Percentiles rank a stretch among this genome's conserved stretches.
These are phyloP conservation scores for Kodamaea jinghongensis DNA, from an alignment of 805 yeast genomes.

Conservation along the genomic window DNA sequence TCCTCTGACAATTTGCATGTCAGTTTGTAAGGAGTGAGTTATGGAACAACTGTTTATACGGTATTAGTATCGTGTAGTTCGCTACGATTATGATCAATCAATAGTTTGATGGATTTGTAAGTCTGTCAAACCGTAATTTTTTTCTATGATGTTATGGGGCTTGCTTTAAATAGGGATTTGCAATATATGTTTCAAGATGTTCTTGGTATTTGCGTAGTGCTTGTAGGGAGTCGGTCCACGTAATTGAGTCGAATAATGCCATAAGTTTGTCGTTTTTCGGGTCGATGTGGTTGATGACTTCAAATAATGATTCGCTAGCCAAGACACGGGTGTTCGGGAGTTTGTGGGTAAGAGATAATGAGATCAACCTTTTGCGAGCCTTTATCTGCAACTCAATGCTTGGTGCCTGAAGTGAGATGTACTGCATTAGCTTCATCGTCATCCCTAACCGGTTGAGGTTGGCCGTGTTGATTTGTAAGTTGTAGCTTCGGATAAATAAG, in stretches of 20 bases:
- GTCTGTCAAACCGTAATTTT: background rate
- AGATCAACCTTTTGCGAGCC: slow-evolving; percentile 18
- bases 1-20: slow-evolving; percentile 27
- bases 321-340: slow-evolving; percentile 28
- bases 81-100: background rate
- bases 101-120: background rate
- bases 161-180: background rate
- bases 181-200: background rate
- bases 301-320: slow-evolving; percentile 45
- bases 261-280: slow-evolving; percentile 3
- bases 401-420: slow-evolving; percentile 6
- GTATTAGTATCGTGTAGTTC: background rate
- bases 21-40: slow-evolving; percentile 13
- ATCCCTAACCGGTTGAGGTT: slow-evolving; percentile 35
- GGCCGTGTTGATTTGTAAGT: slow-evolving; percentile 52
- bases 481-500: slow-evolving; percentile 49
- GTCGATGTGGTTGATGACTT: slow-evolving; percentile 26
- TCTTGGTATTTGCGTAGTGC: too few relatives aligned
- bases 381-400: slow-evolving; percentile 10
- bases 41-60: too few relatives aligned
- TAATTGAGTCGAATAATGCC: slow-evolving; percentile 11
- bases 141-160: background rate
- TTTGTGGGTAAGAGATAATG: slow-evolving; percentile 29
- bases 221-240: slow-evolving; percentile 12
- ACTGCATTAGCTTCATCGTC: slow-evolving; percentile 45